Evolutionary conservation across 371 early-diverging fungal genomes (phyloP), one percentile per base, ranked within the genome.

Genomic region (Mortierella sp.): DNA sequence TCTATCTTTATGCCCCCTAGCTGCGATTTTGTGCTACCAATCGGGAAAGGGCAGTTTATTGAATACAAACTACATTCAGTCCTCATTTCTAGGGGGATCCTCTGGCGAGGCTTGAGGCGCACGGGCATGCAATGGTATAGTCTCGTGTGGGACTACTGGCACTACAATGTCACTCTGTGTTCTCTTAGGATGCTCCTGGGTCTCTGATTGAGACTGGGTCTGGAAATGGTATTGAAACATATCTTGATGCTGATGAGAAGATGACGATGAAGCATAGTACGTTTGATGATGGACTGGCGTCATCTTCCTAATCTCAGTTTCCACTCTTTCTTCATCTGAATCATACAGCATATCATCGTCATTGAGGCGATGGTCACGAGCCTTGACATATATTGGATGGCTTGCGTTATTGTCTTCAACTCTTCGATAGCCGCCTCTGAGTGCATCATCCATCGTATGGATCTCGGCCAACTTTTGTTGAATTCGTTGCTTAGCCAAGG

Each of bases 371-470:
- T 5, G 50, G 50, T n/a, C 36, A 38, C 5, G 60, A 58, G 2
- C 57, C 24, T 13, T 24, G 7, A 79, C 59, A 62, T 80, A 80
- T 11, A 74, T 63, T 1, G 80, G 80, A 57, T 80, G 66, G 50
- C 65, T 70, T 0, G 65, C 75, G 8, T 70, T 68, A 63, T 80
- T 74, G 41, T 74, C 74, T 21, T 74, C 67, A n/a, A 64, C 13
- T 0, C 36, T 19, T 3, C 55, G 75, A 33, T 65, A 65, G 0
- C 65, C 22, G 0, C 65, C 22, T 22, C 58, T 59, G 2, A 74
- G 48, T 7, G 63, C 72, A 22, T 80, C 75, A n/a, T 80, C 62
- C 41, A 62, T 24, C 22, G 62, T 62, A 24, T 45, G 62, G 21
- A 62, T 32, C 22, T 16, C 43, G 15, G 70, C 64, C 21, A 74